Evolutionary conservation across 108 stramenopile genomes (phyloP).

Genomic region (Mediolabrus comicus): DNA sequence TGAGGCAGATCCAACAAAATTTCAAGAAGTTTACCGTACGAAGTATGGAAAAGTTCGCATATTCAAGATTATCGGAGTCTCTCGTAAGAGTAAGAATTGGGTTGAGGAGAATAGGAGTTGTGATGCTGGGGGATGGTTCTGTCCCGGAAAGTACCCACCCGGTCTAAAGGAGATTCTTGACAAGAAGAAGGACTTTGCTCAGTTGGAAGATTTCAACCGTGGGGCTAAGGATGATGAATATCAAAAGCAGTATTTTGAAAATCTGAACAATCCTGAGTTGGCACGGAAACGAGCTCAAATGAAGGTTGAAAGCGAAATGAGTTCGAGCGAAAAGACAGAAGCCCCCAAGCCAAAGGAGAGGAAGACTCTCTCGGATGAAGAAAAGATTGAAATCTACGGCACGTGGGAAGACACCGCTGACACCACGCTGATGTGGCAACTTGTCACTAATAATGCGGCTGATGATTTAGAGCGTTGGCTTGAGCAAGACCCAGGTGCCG

Average conservation of each 20-base stretch:
- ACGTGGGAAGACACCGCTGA: conserved; percentile 83
- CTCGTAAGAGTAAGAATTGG: conserved; percentile 81
- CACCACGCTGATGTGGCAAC: conserved; percentile 86
- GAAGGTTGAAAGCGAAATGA: conserved; percentile 27
- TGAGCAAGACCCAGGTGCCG: conserved; percentile 69
- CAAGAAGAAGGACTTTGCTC: conserved; percentile 85
- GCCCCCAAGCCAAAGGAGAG: not conserved
- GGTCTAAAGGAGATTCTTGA: conserved; percentile 66
- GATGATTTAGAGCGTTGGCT: conserved; percentile 69
- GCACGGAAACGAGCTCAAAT: conserved; percentile 54
- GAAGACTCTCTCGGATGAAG: conserved; percentile 39
- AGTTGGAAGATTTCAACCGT: conserved; percentile 93
- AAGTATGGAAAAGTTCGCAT: conserved; percentile 99
- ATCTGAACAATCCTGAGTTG: conserved; percentile 66
- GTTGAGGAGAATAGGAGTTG: conserved; percentile 78
- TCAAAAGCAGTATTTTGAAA: conserved; percentile 86
- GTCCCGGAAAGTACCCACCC: conserved; percentile 90
- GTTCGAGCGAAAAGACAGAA: conserved; percentile 3
- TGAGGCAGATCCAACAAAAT: conserved; percentile 64
- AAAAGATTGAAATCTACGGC: conserved; percentile 67
- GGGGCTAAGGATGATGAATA: conserved; percentile 77
- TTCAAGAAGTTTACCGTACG: conserved; percentile 89
- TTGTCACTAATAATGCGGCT: conserved; percentile 61
- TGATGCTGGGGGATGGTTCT: conserved; percentile 91
- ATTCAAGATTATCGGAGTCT: conserved; percentile 87